Base-by-base conservation (phyloP, 2,329 filamentous ascomycete species). In the Fusarium veterinarium region DNA sequence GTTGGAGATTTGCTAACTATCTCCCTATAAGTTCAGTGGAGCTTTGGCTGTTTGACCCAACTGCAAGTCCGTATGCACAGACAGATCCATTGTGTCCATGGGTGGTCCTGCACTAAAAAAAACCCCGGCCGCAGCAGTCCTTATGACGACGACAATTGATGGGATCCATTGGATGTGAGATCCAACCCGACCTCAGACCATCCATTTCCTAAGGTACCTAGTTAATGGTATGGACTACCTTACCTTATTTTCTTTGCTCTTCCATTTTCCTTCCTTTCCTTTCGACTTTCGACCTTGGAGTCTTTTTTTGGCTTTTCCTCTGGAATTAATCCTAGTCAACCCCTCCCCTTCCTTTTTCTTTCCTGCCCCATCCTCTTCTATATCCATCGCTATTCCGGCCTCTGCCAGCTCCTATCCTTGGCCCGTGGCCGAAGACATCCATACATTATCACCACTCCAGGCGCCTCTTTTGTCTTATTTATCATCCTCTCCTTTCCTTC, bases 131-230 rank as follows among this genome's bases (percentile, higher is more conserved):
- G 56, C 57, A 64, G 52, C 62, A 67, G 66, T 64, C 66, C 65
- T 69, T 69, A 69, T 69, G 66, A 69, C 65, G 66, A 69, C 65
- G 66, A 69, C 65, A 64, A 64, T 69, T 69, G 58, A 69, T 38
- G 44, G 42, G 61, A 46, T 56, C 37, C 49, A 41, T 35, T 35
- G 57, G 58, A 64, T 56, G 40, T 64, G 60, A 64, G 40, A 65
- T 65, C 60, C 33, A 66, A 52, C 61, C 61, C 42, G 44, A 66
- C 63, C 58, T 69, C 65, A 64, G 66, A 64, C 66, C 64, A 69
- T 76, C 64, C 71, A 33, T 31, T 19, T 55, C 33, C 19, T 17
- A 7, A 31, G 51, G 46, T 40, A 44, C 46, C 30, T 23, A 41
- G 40, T 42, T 42, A 23, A 42, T 53, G 40, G 23, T 40, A 53